Evolutionary conservation across 2,329 filamentous ascomycete genomes (phyloP).

Genomic region (Fusarium xylarioides): DNA sequence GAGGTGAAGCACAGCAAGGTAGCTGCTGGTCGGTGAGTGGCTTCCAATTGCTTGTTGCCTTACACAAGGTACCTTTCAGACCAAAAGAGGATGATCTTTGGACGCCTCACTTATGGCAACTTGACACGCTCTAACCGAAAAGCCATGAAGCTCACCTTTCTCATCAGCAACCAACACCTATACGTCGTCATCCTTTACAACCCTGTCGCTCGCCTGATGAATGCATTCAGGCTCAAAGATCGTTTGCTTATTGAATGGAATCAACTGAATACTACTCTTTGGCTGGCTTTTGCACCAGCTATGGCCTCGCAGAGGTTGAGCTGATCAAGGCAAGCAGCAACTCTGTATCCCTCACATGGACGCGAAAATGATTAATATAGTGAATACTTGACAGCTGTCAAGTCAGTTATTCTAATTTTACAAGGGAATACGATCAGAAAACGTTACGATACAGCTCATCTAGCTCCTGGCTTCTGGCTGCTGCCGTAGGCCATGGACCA

Average conservation of each 20-base stretch:
- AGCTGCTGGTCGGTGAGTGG: neutral
- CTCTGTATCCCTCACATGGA: neutral
- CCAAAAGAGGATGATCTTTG: neutral
- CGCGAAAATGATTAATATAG: neutral
- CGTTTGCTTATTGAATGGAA: slow-evolving; percentile 8
- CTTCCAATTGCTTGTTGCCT: neutral
- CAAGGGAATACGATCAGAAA: neutral
- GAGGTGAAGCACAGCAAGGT: neutral
- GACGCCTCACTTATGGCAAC: neutral
- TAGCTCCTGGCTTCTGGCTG: neutral
- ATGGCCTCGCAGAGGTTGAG: neutral
- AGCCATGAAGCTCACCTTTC: slow-evolving; percentile 17
- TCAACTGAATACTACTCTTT: neutral
- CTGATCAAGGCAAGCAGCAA: neutral
- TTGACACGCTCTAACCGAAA: slow-evolving; percentile 3
- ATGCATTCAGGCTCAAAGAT: slow-evolving; percentile 10
- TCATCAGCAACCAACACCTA: neutral
- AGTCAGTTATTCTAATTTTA: neutral
- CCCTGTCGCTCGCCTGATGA: slow-evolving; percentile 3
- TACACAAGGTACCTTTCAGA: neutral
- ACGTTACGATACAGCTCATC: neutral
- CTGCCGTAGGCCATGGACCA: neutral
- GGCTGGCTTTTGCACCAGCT: neutral
- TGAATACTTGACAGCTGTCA: neutral
- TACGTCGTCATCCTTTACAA: neutral